Evolutionary conservation across 1,284 basidiomycete genomes (phyloP).

Genomic region (Vanrija pseudolonga): DNA sequence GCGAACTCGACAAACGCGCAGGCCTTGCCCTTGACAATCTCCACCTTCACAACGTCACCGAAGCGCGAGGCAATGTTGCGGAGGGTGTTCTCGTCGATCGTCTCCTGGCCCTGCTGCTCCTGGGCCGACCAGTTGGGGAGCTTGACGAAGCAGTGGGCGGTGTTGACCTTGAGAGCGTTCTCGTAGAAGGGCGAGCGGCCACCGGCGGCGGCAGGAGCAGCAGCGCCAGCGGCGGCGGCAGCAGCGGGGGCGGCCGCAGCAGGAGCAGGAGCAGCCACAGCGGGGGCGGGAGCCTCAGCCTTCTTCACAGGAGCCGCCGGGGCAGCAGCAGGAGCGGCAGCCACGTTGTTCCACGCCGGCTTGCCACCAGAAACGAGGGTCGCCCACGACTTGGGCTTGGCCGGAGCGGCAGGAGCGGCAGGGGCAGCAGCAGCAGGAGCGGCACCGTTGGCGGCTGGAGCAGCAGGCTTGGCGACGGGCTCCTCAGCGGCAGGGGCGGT

Average conservation of each 20-base stretch:
- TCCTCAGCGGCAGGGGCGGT: slow-evolving; percentile 15
- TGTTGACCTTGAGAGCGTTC: slow-evolving; percentile 62
- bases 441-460: slow-evolving; percentile 12
- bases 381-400: slow-evolving; percentile 78
- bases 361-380: slow-evolving; percentile 76
- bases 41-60: slow-evolving; percentile 80
- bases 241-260: slow-evolving; percentile 22
- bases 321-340: slow-evolving; percentile 53
- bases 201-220: background rate
- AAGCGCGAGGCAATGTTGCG: slow-evolving; percentile 65
- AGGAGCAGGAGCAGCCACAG: slow-evolving; percentile 19
- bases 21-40: slow-evolving; percentile 81
- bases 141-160: slow-evolving; percentile 81
- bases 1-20: slow-evolving; percentile 94
- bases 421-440: slow-evolving; percentile 46
- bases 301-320: slow-evolving; percentile 26
- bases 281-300: slow-evolving; percentile 8
- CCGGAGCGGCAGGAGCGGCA: slow-evolving; percentile 54
- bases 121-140: slow-evolving; percentile 49
- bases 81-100: slow-evolving; percentile 63
- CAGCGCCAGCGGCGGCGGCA: slow-evolving; percentile 22
- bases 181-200: slow-evolving; percentile 54
- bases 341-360: slow-evolving; percentile 53
- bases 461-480: slow-evolving; percentile 26
- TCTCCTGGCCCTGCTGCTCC: slow-evolving; percentile 63